Evolutionary conservation across 2,329 filamentous ascomycete species (phyloP), one percentile per base, ranked within the genome.

Genomic region (Dactylellina drechsleri): DNA sequence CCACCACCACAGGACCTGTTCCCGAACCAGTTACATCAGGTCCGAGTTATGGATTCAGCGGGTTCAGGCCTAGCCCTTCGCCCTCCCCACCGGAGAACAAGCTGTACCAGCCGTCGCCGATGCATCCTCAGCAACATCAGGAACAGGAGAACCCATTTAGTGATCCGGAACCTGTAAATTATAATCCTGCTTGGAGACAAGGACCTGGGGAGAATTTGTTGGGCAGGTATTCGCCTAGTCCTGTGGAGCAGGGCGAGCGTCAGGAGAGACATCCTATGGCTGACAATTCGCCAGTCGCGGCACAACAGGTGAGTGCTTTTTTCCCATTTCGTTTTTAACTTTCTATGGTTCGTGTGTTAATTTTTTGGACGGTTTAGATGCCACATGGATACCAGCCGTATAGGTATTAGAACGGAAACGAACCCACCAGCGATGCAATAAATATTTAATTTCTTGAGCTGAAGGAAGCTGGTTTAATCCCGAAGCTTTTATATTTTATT

Each of bases 351-450:
- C 1, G 6, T 10, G 31, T 36, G 4, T 23, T 20, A 43, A n/a
- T 49, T 8, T 6, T 57, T 12, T 26, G 15, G 23, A 28, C 4
- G 23, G 50, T 36, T 36, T 43, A 76, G 65, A 66, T 71, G 50
- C 72, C 72, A 8, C 66, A 76, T 43, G 72, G 72, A 58, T 76
- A 71, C 18, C 72, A 76, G 49, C 66, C 72, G 23, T 76, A 76
- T 58, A 60, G 72, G 47, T 76, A 76, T 58, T 76, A 76, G 18
- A 23, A 23, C 23, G 23, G 23, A 23, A 23, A 45, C 47, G 28
- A 59, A 12, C 20, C 23, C 23, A 23, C 23, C 40, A 57, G 31
- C 20, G 49, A 43, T 36, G 36, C 28, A 5, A 5, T 36, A 7
- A 10, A 36, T 10, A 36, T 36, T 36, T 36, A 36, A 2, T 36